Base-by-base conservation (phyloP, 148 eudicot genomes). In the Rhododendron vialii region DNA sequence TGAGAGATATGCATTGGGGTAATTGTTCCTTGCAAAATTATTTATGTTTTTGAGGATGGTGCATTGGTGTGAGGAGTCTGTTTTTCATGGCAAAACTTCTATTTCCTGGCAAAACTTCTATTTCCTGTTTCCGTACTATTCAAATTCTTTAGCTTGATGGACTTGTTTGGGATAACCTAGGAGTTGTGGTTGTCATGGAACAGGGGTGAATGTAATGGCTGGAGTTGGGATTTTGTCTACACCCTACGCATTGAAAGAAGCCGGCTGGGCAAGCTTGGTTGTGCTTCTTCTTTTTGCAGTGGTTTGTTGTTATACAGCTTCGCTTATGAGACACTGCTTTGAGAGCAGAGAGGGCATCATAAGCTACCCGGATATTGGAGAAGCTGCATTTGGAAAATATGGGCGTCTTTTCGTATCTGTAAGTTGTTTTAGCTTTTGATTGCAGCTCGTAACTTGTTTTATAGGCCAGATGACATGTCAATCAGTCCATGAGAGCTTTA, bases 161-260 rank as follows among this genome's bases (percentile, higher is more conserved):
- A 36, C 15, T 45, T 43, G 78, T 65, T 83, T 38, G 38, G 75
- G 51, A 38, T 53, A 22, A 53, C 41, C 80, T 15, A 55, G 59
- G 87, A 11, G 35, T 9, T 82, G 51, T 4, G 67, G 17, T 74
- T 86, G 47, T 28, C 80, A 22, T 85, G 63, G 55, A 63, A 81
- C 88, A 96, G 99, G 94, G 59, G 28, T 94, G 51, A 96, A 96
- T 90, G 96, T 95, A 65, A 86, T 96, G 96, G 96, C 92, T 76
- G 99, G 99, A 67, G 95, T 96, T 75, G 99, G 97, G 88, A 90
- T 96, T 81, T 90, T 96, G 22, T 95, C 99, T 51, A 95, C 96
- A 38, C 98, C 99, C 28, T 91, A 88, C 51, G 93, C 98, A 15
- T 86, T 96, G 57, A 92, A 91, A 88, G 92, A 96, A 89, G 98